A percentile compares a stretch with the other conserved stretches of the same genome.
Conservation (phyloP, 2,329 filamentous ascomycete species). For the Immersiporthe knoxdaviesiana region DNA sequence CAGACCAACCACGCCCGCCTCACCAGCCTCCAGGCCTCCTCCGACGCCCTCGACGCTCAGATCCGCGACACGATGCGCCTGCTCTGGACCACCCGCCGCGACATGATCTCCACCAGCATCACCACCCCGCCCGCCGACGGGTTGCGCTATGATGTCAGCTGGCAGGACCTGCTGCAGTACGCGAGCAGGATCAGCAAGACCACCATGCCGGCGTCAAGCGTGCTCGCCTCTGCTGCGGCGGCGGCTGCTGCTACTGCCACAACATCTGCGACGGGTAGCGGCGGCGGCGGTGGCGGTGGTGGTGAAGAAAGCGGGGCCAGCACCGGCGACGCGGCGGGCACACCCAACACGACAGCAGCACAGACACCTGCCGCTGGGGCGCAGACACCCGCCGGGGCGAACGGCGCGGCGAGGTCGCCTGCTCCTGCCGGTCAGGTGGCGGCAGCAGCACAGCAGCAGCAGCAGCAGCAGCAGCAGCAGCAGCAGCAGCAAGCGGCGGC, state of each 20-base stretch:
- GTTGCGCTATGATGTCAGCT: conserved; percentile 62
- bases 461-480: too few species aligned
- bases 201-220: conserved; percentile 65
- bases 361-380: conserved; percentile 33
- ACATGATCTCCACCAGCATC: conserved; percentile 67
- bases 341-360: conserved; percentile 31
- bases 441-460: conserved; percentile 29
- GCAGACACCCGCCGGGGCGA: conserved; percentile 30
- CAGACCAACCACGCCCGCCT: conserved; percentile 75
- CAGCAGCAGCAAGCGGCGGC: too few species aligned
- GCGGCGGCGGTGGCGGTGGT: conserved; percentile 39
- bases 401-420: conserved; percentile 25
- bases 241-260: not conserved
- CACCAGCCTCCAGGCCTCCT: conserved; percentile 67
- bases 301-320: conserved; percentile 39
- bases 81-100: conserved; percentile 74
- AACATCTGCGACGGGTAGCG: conserved; percentile 48
- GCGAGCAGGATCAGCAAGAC: conserved; percentile 80
- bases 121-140: conserved; percentile 57
- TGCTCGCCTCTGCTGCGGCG: conserved; percentile 17
- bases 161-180: conserved; percentile 75
- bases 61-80: conserved; percentile 71
- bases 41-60: conserved; percentile 68
- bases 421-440: conserved; percentile 19
- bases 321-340: conserved; percentile 30